These are phyloP conservation scores for Solanum arcanum DNA, from an alignment of 257 asterid genomes.

Conservation along the genomic window DNA sequence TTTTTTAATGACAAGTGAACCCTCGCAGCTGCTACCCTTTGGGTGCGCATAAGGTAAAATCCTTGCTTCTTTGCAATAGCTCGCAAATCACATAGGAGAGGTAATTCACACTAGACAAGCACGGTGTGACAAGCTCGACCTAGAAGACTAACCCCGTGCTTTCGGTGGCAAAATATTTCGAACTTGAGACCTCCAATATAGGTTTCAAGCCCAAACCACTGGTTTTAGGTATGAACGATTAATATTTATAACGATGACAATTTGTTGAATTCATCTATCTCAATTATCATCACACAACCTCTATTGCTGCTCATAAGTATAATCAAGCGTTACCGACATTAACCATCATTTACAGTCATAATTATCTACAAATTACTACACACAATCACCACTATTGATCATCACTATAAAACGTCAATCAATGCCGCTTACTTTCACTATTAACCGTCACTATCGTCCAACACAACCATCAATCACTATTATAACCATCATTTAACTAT, in stretches of 20 bases:
- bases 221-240: no score
- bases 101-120: no score
- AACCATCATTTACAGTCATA: not conserved
- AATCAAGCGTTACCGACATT: not conserved
- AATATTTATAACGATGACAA: not conserved
- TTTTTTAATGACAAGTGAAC: no score
- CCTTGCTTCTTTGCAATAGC: no score
- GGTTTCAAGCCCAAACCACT: no score
- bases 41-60: no score
- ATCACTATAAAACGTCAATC: not conserved
- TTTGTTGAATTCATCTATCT: not conserved
- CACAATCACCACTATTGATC: not conserved
- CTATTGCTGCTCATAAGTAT: not conserved
- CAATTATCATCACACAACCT: not conserved
- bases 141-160: no score
- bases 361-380: fast-evolving
- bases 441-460: not conserved
- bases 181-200: no score
- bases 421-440: not conserved
- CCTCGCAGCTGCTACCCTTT: no score
- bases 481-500: not conserved
- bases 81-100: no score
- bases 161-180: no score
- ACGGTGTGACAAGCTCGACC: no score
- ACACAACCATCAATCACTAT: not conserved